Base-by-base conservation (phyloP, 1,284 basidiomycete species). In the Cystobasidiaceae sp. region DNA sequence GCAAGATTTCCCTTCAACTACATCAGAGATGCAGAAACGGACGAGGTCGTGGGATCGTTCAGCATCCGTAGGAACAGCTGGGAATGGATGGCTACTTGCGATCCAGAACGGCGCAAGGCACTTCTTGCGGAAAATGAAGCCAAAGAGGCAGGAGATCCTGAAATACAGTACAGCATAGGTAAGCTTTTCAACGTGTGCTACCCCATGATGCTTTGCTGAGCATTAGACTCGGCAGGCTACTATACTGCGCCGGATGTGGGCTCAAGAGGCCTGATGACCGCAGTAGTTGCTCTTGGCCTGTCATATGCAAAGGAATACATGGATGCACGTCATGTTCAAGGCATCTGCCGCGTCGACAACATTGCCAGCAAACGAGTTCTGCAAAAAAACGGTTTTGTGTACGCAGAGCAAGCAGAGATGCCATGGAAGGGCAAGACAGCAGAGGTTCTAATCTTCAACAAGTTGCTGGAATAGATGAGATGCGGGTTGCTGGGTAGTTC, bases 91-190 rank as follows among this genome's bases (percentile, higher is more conserved):
- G 45, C 37, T 23, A 13, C 19, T 2, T 27, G 41, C 9, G 15
- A 28, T 21, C 59, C 59, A 1, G 15, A 21, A 5, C 15, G 37
- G 9, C 55, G 43, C 9, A 33, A 9, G 19, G 41, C 11, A 43
- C 23, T 61, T 2, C 23, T 9, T 5, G 2, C 28, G 23, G 48
- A 51, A 27, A 61, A 61, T 32, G 34, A 34, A 17, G 39, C 11
- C 7, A 43, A 32, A 28, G 3, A 4, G 25, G 48, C 17, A 4
- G 59, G 48, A 19, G 49, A 61, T 30, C 23, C 46, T 17, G 27
- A 30, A 13, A 61, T 61, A 9, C 13, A 15, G 8, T 61, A 50
- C 33, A 61, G 59, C 34, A 61, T 61, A 23, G 59, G 46, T 49
- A 27, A 49, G 46, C 13, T 9, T n/a, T 9, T 9, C 13, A 15